Evolutionary conservation across 148 eudicot genomes (phyloP).

Genomic region (Fagopyrum homotropicum): DNA sequence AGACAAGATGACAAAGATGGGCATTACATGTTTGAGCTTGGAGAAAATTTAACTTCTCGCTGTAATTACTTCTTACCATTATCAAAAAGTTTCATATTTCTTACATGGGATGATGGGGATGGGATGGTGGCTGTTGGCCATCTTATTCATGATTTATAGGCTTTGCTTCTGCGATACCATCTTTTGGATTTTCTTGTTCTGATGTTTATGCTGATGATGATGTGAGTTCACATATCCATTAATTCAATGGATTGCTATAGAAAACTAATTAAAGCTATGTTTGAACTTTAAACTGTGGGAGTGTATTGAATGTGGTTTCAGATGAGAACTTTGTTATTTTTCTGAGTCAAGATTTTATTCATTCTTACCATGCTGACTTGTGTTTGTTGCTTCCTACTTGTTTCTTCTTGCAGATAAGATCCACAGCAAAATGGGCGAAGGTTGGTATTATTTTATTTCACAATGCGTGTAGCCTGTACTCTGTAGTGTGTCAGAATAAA

Average conservation of each 20-base stretch:
- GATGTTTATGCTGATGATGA: background rate
- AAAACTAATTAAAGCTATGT: background rate
- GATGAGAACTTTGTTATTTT: background rate
- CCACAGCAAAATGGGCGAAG: conserved; percentile 92
- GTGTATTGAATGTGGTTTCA: background rate
- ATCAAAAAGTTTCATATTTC: conserved; percentile 1
- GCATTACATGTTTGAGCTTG: conserved; percentile 61
- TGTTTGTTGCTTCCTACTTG: conserved; percentile 10
- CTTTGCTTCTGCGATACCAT: background rate
- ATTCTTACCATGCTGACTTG: conserved; percentile 8
- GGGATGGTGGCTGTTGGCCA: background rate
- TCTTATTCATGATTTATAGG: background rate
- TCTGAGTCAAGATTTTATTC: background rate
- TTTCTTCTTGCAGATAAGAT: conserved; percentile 53
- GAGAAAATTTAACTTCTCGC: conserved; percentile 83
- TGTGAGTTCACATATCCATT: background rate
- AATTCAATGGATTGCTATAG: background rate
- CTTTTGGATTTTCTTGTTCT: background rate
- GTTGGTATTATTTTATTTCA: conserved; percentile 64
- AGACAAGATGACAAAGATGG: conserved; percentile 82
- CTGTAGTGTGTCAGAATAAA: conserved; percentile 42
- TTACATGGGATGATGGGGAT: background rate
- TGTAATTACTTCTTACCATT: conserved; percentile 33
- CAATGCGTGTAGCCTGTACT: conserved; percentile 43
- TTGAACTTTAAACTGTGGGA: background rate